phyloP scores from a whole-genome alignment of 208 protist genomes.

The Crithidia fasciculata region DNA sequence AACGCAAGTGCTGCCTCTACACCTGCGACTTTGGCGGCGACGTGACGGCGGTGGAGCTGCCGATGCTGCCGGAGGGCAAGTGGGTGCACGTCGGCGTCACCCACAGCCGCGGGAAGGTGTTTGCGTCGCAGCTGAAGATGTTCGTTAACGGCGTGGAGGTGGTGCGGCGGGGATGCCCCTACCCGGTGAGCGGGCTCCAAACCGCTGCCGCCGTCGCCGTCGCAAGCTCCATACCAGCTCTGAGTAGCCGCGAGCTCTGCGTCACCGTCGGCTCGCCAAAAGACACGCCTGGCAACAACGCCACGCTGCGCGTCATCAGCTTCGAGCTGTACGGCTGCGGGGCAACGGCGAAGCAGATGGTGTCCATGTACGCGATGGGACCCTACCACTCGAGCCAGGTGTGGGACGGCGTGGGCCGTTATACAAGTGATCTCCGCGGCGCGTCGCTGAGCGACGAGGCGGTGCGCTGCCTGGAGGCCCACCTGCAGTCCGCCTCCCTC shows the following conservation, averaged over 20 bases:
- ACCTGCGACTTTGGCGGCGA: conserved; percentile 35
- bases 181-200: conserved; percentile 35
- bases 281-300: conserved; percentile 24
- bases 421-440: conserved; percentile 33
- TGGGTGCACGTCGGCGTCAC: conserved; percentile 61
- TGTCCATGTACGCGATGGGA: conserved; percentile 48
- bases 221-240: conserved; percentile 25
- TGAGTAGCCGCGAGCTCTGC: conserved; percentile 30
- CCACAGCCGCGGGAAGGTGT: conserved; percentile 44
- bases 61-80: conserved; percentile 43
- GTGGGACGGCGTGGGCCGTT: conserved; percentile 31
- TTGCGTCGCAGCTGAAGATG: conserved; percentile 42
- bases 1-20: conserved; percentile 37
- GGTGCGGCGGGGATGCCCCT: conserved; percentile 24
- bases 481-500: conserved; percentile 17
- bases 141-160: conserved; percentile 58
- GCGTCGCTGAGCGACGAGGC: conserved; percentile 42
- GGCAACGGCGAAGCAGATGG: conserved; percentile 33
- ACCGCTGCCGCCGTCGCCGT: conserved; percentile 28
- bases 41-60: conserved; percentile 41
- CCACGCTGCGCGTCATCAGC: conserved; percentile 42
- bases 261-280: conserved; percentile 47
- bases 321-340: conserved; percentile 56
- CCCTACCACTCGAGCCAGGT: conserved; percentile 28
- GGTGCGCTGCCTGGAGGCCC: conserved; percentile 37